These are phyloP conservation scores for Tolypocladium ophioglossoides DNA, from an alignment of 2,329 filamentous ascomycete species.

Conservation along the genomic window DNA sequence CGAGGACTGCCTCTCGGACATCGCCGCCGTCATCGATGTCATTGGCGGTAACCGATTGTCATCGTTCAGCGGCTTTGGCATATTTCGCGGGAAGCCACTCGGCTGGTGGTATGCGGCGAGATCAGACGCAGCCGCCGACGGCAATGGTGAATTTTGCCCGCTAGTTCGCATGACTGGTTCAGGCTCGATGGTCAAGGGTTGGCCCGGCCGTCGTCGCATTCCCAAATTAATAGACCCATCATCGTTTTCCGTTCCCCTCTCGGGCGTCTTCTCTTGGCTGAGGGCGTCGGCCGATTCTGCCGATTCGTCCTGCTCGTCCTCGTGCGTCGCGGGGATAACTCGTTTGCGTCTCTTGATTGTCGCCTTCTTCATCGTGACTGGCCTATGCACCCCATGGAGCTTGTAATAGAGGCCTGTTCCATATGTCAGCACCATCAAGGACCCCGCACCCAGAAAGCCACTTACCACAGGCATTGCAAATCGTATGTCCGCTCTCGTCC, in stretches of 20 bases:
- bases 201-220: constrained; percentile 36
- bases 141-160: constrained; percentile 32
- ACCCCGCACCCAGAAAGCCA: not conserved
- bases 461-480: constrained; percentile 96
- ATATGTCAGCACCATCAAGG: not conserved
- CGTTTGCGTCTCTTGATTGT: constrained; percentile 94
- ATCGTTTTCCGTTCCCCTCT: constrained; percentile 48
- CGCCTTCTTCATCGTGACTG: constrained; percentile 97
- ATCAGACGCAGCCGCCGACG: constrained; percentile 29
- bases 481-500: constrained; percentile 89
- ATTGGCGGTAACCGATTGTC: constrained; percentile 50
- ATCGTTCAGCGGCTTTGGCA: constrained; percentile 33
- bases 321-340: constrained; percentile 68
- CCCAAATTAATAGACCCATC: constrained; percentile 57
- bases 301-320: constrained; percentile 37
- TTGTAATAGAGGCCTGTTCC: constrained; percentile 84
- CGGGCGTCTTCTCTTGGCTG: constrained; percentile 26
- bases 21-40: constrained; percentile 30
- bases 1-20: constrained; percentile 42
- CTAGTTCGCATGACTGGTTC: constrained; percentile 32
- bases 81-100: constrained; percentile 25
- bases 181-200: constrained; percentile 35
- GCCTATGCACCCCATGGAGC: constrained; percentile 84
- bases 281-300: constrained; percentile 31
- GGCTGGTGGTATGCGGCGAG: constrained; percentile 42